Percentiles rank a stretch among this genome's conserved stretches.
phyloP scores from a whole-genome alignment of 1,284 basidiomycete species.

The Heterobasidion occidentale region DNA sequence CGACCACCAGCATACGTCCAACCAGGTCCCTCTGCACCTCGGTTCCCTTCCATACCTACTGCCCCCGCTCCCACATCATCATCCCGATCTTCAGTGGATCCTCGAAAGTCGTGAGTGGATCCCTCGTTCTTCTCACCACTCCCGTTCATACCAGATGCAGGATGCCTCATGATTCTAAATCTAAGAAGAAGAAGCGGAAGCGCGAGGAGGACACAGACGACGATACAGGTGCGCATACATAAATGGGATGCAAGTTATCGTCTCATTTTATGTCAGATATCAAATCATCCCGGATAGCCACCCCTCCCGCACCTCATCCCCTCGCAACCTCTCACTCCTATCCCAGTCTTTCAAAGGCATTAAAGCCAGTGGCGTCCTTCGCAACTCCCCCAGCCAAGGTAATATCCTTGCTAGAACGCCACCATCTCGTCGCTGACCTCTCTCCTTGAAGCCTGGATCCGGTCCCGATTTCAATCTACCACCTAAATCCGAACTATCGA shows the following conservation, averaged over 20 bases:
- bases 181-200: conserved; percentile 85
- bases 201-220: conserved; percentile 71
- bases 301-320: conserved; percentile 31
- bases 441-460: conserved; percentile 23
- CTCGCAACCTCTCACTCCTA: conserved; percentile 28
- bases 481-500: conserved; percentile 40
- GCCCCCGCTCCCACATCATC: conserved; percentile 8
- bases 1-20: conserved; percentile 14
- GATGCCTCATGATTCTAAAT: conserved; percentile 43
- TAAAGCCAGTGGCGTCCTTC: conserved; percentile 38
- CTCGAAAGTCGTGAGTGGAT: conserved; percentile 32
- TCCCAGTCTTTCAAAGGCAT: conserved; percentile 33
- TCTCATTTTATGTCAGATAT: conserved; percentile 26
- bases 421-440: neutral
- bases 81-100: conserved; percentile 24
- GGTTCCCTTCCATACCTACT: conserved; percentile 11
- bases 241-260: neutral
- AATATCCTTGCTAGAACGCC: conserved; percentile 5
- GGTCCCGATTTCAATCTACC: conserved; percentile 57
- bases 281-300: conserved; percentile 48
- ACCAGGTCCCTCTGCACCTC: conserved; percentile 19
- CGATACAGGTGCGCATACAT: conserved; percentile 39
- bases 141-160: conserved; percentile 13
- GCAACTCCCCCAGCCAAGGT: conserved; percentile 46
- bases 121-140: conserved; percentile 1